Base-by-base conservation (phyloP, 177 flowering plant genomes). In the Tripterygium wilfordii region DNA sequence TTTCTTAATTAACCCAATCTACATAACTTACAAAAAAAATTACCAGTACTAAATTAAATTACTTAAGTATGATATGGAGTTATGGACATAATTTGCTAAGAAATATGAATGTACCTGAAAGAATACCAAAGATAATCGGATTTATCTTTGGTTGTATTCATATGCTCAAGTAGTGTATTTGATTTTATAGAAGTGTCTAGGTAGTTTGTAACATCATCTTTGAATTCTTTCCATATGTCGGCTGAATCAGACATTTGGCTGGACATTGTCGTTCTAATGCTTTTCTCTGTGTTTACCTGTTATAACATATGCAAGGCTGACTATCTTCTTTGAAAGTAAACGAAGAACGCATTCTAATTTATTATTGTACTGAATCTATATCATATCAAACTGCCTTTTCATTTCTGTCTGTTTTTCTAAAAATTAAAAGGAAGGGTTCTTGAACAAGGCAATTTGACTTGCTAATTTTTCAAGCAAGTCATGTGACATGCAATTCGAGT, bases 111-210 rank as follows among this genome's bases (percentile, higher is more conserved):
- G 0, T 45, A 67, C 70, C 70, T 58, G 13, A 59, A 30, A 28
- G 62, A 61, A 45, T 67, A 71, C 73, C 76, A 72, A 32, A 79
- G 77, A 48, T 79, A 77, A 45, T 82, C 88, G 13, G 83, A 66
- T 45, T 24, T 54, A 57, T 82, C 85, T 56, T 75, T 72, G 16
- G 83, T 79, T 15, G 62, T 54, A 36, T 51, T 64, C 67, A 67
- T 70, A 24, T 79, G 84, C 50, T 82, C 85, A 32, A 75, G 51
- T 17, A 77, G 38, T 0, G 22, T 10, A 39, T 65, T 30, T 53
- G 76, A 49, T 45, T 16, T 45, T 1, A 71, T 0, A 4, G 62
- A 25, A 7, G 81, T 61, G 20, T 56, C 65, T 16, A 6, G 49
- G 35, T 37, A 70, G 14, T 33, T 70, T 18, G 83, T 77, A 27